Conservation (phyloP, 2,329 filamentous ascomycete species). For the Phyllosticta citribraziliensis region DNA sequence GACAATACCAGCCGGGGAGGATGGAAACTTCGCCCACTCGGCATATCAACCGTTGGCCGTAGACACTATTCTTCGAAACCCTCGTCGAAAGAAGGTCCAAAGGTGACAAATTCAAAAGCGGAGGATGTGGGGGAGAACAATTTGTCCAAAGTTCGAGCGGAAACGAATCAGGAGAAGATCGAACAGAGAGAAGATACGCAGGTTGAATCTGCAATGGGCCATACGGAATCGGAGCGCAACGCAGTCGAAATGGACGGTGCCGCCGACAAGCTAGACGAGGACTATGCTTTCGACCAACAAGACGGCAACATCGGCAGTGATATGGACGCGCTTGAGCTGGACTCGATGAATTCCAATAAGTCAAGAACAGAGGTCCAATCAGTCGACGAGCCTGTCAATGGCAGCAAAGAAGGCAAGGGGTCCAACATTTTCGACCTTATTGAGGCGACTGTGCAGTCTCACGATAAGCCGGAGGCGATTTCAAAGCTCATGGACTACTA, state of each 20-base stretch:
- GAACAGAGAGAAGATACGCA: neutral
- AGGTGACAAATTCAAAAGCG: neutral
- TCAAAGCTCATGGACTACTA: neutral
- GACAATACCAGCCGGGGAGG: conserved; percentile 17
- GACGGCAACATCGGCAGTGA: neutral
- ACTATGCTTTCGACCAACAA: neutral
- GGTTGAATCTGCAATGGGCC: neutral
- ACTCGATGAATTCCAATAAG: neutral
- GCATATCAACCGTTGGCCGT: neutral
- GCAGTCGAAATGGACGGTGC: neutral
- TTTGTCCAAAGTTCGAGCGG: neutral
- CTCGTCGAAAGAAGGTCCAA: neutral
- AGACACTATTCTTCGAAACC: neutral
- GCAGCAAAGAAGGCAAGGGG: neutral
- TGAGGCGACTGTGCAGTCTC: neutral
- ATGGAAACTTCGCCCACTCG: neutral
- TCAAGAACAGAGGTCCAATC: neutral
- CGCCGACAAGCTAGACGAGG: neutral
- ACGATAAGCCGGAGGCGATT: neutral
- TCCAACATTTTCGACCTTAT: neutral
- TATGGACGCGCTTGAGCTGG: neutral
- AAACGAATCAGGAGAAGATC: neutral
- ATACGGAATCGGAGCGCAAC: neutral
- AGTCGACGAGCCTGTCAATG: neutral
- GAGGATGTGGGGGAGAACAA: neutral